Conservation (phyloP, 164 flowering plant species). For the Hamamelis virginiana region DNA sequence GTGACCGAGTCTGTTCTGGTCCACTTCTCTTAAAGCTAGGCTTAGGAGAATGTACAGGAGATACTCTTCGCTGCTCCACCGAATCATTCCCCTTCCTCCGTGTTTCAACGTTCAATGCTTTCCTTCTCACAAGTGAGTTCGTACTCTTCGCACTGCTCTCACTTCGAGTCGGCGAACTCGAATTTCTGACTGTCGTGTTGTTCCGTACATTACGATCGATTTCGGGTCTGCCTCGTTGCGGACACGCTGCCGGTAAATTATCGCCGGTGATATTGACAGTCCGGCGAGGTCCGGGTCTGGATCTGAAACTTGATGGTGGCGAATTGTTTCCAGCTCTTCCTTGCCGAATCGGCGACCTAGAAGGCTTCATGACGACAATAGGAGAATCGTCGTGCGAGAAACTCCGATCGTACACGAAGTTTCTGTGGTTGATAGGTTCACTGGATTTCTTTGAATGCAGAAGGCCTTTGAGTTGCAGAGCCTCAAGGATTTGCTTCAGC, state of each 20-base stretch:
- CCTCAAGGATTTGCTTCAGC: conserved; percentile 86
- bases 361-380: conserved; percentile 61
- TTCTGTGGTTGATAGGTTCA: conserved; percentile 25
- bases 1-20: conserved; percentile 44
- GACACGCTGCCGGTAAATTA: conserved; percentile 28
- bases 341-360: conserved; percentile 28
- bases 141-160: conserved; percentile 46
- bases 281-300: conserved; percentile 33
- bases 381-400: conserved; percentile 45
- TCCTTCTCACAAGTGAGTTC: conserved; percentile 35
- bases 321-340: conserved; percentile 31
- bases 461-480: conserved; percentile 88
- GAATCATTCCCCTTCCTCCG: conserved; percentile 39
- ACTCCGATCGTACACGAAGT: conserved; percentile 48
- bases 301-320: conserved; percentile 31
- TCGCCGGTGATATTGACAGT: conserved; percentile 23
- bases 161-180: conserved; percentile 37
- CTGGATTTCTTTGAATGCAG: conserved; percentile 48
- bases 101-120: conserved; percentile 38
- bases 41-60: conserved; percentile 59
- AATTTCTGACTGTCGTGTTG: conserved; percentile 24
- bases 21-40: conserved; percentile 26
- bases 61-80: conserved; percentile 34
- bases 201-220: conserved; percentile 22
- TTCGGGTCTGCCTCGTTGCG: conserved; percentile 34